phyloP scores from a whole-genome alignment of 2,329 filamentous ascomycete genomes.

The Diplodia mutila region DNA sequence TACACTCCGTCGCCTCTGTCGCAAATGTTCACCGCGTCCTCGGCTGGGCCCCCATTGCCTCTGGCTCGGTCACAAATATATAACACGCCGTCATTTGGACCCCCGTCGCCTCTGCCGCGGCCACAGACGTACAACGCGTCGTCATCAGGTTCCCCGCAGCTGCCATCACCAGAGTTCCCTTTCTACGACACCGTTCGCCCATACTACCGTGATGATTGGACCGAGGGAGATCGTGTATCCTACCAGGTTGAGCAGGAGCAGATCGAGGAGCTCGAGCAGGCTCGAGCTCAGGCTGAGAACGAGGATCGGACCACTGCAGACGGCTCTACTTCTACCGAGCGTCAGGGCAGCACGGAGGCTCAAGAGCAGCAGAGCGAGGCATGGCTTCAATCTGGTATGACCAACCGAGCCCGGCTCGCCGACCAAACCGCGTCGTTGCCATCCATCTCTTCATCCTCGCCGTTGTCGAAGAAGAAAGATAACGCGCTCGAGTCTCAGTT shows the following conservation, averaged over 20 bases:
- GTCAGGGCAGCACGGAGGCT: too few species aligned
- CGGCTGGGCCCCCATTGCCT: not conserved
- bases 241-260: not conserved
- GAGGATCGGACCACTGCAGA: not conserved
- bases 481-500: too few species aligned
- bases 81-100: too few species aligned
- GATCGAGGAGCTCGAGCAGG: not conserved
- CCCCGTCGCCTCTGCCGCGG: too few species aligned
- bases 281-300: not conserved
- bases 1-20: not conserved
- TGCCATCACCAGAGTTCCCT: not conserved
- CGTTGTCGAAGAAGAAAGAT: too few species aligned
- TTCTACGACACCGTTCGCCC: not conserved
- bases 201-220: constrained; percentile 1
- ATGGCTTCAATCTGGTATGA: not conserved
- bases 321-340: not conserved
- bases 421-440: not conserved
- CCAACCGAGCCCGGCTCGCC: not conserved
- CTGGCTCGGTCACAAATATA: too few species aligned
- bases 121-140: not conserved
- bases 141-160: not conserved
- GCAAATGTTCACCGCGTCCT: too few species aligned
- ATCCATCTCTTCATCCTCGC: too few species aligned
- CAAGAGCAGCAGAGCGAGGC: not conserved
- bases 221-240: not conserved